Evolutionary conservation across 1,284 basidiomycete species (phyloP), one percentile per base, ranked within the genome.

Genomic region (Heliocybe sulcata): DNA sequence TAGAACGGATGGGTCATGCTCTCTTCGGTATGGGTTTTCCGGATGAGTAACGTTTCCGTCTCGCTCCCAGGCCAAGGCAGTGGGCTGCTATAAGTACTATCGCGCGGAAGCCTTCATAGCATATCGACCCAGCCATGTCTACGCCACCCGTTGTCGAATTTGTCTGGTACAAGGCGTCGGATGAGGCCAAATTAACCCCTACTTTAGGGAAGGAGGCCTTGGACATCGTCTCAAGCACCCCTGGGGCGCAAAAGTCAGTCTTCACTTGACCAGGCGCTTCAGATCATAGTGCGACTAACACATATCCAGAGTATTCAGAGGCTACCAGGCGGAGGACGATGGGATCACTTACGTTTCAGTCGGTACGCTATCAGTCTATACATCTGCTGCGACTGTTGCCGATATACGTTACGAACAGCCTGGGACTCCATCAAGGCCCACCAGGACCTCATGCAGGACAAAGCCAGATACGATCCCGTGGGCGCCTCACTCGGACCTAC

Each of bases 341-440:
- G 22, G 42, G 64, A 71, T 68, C 45, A 58, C 62, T 54, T 70
- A 71, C 56, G 47, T 65, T n/a, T 68, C 66, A 29, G 62, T 64
- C 47, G 47, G 69, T 57, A 62, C 57, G 47, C 57, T 69, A 29
- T 19, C 0, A 14, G 62, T 9, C 45, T 20, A 11, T 8, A 20
- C 27, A 26, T 29, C 23, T 49, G 11, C 23, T n/a, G 3, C 6
- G 8, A 26, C 47, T 11, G 14, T 20, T 22, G 16, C 25, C 8
- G 3, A 49, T n/a, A 42, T 6, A 8, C 20, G 3, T n/a, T 22
- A 26, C n/a, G 23, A 3, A 16, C 47, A 49, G 47, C 6, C 23
- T 49, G 47, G 47, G 27, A 49, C 23, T 6, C 47, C 20, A 4
- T 49, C 11, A 29, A 14, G 27, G 11, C 22, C 20, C 47, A 49